A percentile compares a stretch with the other conserved stretches of the same genome.
These are phyloP conservation scores for Pseudogymnoascus sp. DNA, from an alignment of 2,329 filamentous ascomycete species.

Conservation along the genomic window DNA sequence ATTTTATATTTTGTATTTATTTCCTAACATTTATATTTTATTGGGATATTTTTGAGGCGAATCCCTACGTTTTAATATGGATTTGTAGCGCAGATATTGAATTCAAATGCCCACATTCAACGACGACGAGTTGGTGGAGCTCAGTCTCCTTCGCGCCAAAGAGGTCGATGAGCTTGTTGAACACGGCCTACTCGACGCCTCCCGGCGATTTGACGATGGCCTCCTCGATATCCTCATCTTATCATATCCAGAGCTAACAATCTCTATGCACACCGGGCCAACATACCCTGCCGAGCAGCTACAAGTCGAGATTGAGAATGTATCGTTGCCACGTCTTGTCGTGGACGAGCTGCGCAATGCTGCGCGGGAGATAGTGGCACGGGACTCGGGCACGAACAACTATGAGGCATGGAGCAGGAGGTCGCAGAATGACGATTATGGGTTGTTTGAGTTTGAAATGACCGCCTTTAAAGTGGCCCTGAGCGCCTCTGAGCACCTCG, in stretches of 20 bases:
- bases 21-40: not conserved
- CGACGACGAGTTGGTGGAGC: constrained; percentile 17
- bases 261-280: constrained; percentile 18
- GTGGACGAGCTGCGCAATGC: constrained; percentile 15
- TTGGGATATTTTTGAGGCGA: not conserved
- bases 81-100: not conserved
- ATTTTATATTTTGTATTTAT: not conserved
- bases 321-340: constrained; percentile 14
- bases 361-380: constrained; percentile 13
- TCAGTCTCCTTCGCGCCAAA: constrained; percentile 16
- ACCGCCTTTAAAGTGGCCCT: constrained; percentile 13
- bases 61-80: not conserved
- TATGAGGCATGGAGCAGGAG: constrained; percentile 11
- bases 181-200: constrained; percentile 9
- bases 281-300: constrained; percentile 17
- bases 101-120: constrained; percentile 12
- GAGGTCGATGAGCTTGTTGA: constrained; percentile 17
- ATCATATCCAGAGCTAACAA: constrained; percentile 15
- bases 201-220: constrained; percentile 13
- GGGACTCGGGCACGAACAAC: constrained; percentile 11
- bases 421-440: constrained; percentile 12
- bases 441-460: constrained; percentile 12
- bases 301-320: constrained; percentile 17
- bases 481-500: constrained; percentile 13
- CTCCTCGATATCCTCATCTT: constrained; percentile 14